Conservation (phyloP, 2,329 filamentous ascomycete species). For the Zasmidium citrigriseum region DNA sequence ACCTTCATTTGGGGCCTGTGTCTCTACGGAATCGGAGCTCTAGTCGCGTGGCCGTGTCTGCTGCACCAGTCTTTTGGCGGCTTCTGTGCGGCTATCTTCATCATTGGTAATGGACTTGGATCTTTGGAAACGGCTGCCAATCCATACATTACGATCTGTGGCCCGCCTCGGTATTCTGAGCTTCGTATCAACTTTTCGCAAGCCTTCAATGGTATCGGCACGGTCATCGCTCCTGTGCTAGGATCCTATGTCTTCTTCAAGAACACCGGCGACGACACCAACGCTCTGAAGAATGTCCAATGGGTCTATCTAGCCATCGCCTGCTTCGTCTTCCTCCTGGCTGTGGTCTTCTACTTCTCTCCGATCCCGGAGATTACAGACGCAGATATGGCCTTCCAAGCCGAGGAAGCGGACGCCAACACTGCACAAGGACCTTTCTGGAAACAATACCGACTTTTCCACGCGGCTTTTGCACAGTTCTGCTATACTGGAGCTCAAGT, state of each 20-base stretch:
- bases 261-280: conserved; percentile 49
- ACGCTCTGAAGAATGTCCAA: conserved; percentile 61
- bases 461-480: conserved; percentile 74
- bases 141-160: conserved; percentile 56
- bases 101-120: conserved; percentile 54
- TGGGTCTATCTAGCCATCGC: conserved; percentile 67
- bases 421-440: conserved; percentile 51
- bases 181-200: conserved; percentile 61
- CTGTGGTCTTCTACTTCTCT: conserved; percentile 53
- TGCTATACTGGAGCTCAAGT: conserved; percentile 73
- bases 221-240: conserved; percentile 60
- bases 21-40: conserved; percentile 56
- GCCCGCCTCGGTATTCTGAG: conserved; percentile 60
- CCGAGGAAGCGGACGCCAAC: conserved; percentile 31
- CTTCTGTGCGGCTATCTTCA: conserved; percentile 61
- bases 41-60: conserved; percentile 61
- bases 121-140: conserved; percentile 63
- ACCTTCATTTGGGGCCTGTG: conserved; percentile 55
- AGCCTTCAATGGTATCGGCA: conserved; percentile 60
- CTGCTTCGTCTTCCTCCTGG: conserved; percentile 59
- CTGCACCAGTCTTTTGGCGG: conserved; percentile 59
- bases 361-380: conserved; percentile 60
- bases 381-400: conserved; percentile 61
- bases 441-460: conserved; percentile 71
- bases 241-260: conserved; percentile 64